phyloP scores from a whole-genome alignment of 768 basidiomycete species.

The Auricularia heimuer region DNA sequence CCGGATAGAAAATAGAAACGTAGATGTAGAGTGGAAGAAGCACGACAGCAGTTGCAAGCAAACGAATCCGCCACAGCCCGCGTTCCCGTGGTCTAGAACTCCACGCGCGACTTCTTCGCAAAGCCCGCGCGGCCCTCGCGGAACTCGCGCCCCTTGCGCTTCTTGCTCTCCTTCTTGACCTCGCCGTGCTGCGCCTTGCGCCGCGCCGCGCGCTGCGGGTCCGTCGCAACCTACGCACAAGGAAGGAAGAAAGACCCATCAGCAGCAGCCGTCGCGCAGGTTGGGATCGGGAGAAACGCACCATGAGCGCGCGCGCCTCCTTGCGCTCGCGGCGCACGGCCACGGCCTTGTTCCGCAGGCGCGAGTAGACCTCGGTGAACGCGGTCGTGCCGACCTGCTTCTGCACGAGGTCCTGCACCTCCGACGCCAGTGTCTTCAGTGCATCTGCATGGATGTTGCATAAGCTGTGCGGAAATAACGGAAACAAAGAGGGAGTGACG shows the following conservation, averaged over 20 bases:
- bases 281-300: conserved; percentile 14
- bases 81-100: background rate
- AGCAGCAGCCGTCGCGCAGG: background rate
- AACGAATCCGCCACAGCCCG: background rate
- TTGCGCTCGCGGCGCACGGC: conserved; percentile 64
- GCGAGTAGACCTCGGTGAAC: conserved; percentile 72
- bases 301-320: conserved; percentile 43
- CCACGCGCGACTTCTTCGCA: background rate
- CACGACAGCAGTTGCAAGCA: background rate
- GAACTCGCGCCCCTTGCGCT: conserved; percentile 56
- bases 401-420: conserved; percentile 83
- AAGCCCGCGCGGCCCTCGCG: conserved; percentile 13
- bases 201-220: conserved; percentile 70
- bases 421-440: conserved; percentile 66
- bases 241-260: background rate
- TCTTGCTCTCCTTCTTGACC: conserved; percentile 78
- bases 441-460: conserved; percentile 44
- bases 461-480: background rate
- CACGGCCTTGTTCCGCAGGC: conserved; percentile 62
- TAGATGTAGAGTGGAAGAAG: too few relatives aligned
- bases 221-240: conserved; percentile 44
- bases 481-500: background rate
- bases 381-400: conserved; percentile 77
- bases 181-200: conserved; percentile 61
- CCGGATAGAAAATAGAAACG: background rate